phyloP scores from a whole-genome alignment of 345 rosid species.

The Mangifera indica region DNA sequence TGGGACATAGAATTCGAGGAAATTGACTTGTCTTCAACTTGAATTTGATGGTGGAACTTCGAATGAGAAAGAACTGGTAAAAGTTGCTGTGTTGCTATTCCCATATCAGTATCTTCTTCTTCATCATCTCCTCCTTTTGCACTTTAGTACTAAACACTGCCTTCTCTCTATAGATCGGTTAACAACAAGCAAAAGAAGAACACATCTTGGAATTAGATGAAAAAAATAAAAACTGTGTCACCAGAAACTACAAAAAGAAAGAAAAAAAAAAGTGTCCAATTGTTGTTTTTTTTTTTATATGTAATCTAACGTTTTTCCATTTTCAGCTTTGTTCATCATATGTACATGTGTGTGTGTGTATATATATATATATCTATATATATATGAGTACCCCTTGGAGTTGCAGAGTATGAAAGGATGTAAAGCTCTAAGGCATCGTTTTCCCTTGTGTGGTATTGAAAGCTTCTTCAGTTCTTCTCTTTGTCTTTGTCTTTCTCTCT shows the following conservation, averaged over 20 bases:
- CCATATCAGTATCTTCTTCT: constrained; percentile 57
- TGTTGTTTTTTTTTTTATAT: constrained; percentile 9
- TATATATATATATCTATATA: not conserved
- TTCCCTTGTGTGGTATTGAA: constrained; percentile 44
- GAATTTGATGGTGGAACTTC: constrained; percentile 24
- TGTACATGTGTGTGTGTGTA: not conserved
- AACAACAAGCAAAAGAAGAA: constrained; percentile 23
- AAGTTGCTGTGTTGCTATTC: constrained; percentile 54
- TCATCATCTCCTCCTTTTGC: constrained; percentile 33
- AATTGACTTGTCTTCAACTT: constrained; percentile 23
- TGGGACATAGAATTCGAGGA: constrained; percentile 77
- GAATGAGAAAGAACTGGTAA: constrained; percentile 27
- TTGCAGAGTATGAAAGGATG: constrained; percentile 51
- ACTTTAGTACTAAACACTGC: not conserved
- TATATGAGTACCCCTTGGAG: constrained; percentile 39
- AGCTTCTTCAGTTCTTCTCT: constrained; percentile 38
- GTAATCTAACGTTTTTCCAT: constrained; percentile 14
- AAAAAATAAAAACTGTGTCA: not conserved
- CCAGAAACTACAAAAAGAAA: constrained; percentile 9
- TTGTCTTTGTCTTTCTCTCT: not conserved
- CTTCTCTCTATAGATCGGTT: constrained; percentile 25
- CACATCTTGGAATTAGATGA: not conserved
- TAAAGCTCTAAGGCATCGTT: constrained; percentile 62
- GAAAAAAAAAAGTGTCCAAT: constrained; percentile 17
- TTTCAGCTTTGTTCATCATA: constrained; percentile 29